phyloP scores from a whole-genome alignment of 345 rosid species.

The Pistacia integerrima region DNA sequence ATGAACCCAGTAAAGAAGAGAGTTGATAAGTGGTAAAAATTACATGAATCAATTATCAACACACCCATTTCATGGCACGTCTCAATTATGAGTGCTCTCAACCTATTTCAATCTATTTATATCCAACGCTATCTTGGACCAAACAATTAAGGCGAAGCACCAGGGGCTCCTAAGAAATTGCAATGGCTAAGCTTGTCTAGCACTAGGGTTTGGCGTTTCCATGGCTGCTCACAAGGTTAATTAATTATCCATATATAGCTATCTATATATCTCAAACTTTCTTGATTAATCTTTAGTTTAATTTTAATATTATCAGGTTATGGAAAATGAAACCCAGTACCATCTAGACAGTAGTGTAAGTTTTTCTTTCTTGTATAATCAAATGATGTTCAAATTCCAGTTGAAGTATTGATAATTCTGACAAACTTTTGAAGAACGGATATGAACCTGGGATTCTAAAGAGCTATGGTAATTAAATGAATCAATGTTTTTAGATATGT shows the following conservation, averaged over 20 bases:
- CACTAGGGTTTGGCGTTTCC: conserved; percentile 23
- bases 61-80: too few relatives aligned
- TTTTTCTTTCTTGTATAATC: neutral
- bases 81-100: neutral
- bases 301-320: conserved; percentile 23
- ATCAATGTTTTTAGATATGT: neutral
- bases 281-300: too few relatives aligned
- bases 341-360: conserved; percentile 43
- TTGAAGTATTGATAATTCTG: neutral
- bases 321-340: conserved; percentile 41
- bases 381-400: neutral
- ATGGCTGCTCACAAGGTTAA: conserved; percentile 24
- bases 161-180: neutral
- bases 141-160: too few relatives aligned
- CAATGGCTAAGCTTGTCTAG: conserved; percentile 24
- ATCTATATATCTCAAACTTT: neutral
- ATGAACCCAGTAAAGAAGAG: neutral
- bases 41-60: too few relatives aligned
- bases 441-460: conserved; percentile 54
- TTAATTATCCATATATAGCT: neutral
- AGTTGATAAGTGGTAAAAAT: neutral
- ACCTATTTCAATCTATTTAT: neutral
- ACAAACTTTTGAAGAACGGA: conserved; percentile 21
- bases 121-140: neutral
- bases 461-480: conserved; percentile 45